A percentile compares a stretch with the other conserved stretches of the same genome.
phyloP scores from a whole-genome alignment of 2,329 filamentous ascomycete species.

The Epichloe baconii region DNA sequence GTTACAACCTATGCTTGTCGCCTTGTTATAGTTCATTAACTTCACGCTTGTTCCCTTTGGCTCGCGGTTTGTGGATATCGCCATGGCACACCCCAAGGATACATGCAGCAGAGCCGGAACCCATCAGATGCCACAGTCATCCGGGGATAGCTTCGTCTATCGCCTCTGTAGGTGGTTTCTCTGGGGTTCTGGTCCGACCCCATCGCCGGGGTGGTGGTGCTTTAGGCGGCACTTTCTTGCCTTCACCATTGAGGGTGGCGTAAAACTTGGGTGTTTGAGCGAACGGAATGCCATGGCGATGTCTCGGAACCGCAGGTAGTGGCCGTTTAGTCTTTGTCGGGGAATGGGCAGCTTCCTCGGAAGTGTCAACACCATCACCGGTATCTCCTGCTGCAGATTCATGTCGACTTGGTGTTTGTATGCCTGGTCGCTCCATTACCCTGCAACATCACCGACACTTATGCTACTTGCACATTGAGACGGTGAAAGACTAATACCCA shows the following conservation, averaged over 20 bases:
- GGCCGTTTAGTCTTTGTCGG: constrained; percentile 29
- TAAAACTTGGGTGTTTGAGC: constrained; percentile 19
- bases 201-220: constrained; percentile 33
- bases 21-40: not conserved
- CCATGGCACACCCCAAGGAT: not conserved
- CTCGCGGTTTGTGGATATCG: not conserved
- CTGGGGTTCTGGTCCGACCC: constrained; percentile 26
- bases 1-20: not conserved
- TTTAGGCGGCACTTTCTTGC: constrained; percentile 31
- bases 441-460: constrained; percentile 66
- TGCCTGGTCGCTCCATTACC: constrained; percentile 69
- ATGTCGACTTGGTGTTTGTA: constrained; percentile 64
- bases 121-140: not conserved
- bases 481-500: constrained; percentile 59
- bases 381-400: constrained; percentile 16
- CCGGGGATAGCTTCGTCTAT: not conserved
- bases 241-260: constrained; percentile 16
- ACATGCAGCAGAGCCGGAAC: not conserved
- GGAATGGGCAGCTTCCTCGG: constrained; percentile 10
- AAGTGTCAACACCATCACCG: constrained; percentile 6
- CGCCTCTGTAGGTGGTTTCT: constrained; percentile 13
- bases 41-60: not conserved
- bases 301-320: constrained; percentile 41
- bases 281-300: constrained; percentile 39
- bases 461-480: constrained; percentile 56